These are phyloP conservation scores for Pleurotus cornucopiae DNA, from an alignment of 768 basidiomycete species.

Conservation along the genomic window DNA sequence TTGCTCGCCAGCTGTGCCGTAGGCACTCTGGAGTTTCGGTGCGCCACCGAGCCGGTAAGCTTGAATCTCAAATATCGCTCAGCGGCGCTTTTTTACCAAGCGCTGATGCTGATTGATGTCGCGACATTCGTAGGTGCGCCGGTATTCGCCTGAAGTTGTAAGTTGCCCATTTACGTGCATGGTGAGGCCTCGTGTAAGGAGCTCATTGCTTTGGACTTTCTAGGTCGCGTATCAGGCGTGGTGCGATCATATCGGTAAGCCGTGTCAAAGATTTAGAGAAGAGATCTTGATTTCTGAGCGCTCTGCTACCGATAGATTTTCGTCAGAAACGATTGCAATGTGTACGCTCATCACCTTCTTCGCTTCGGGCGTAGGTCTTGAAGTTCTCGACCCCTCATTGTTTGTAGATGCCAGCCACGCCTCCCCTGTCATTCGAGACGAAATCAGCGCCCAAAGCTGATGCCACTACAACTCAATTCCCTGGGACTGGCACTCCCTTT, in stretches of 20 bases:
- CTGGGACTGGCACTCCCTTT: conserved; percentile 37
- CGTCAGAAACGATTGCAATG: conserved; percentile 54
- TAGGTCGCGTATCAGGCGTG: conserved; percentile 70
- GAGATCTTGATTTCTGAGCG: neutral
- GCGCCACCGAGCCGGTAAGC: conserved; percentile 71
- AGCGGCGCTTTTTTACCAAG: neutral
- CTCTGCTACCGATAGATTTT: conserved; percentile 41
- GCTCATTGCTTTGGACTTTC: neutral
- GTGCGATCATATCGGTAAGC: conserved; percentile 65
- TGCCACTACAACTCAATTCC: conserved; percentile 12
- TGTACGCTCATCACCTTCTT: conserved; percentile 30
- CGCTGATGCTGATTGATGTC: neutral
- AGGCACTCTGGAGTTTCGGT: conserved; percentile 80
- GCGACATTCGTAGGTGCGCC: conserved; percentile 38
- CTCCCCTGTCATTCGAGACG: conserved; percentile 30
- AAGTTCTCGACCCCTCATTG: neutral
- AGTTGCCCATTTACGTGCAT: neutral
- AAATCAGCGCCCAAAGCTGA: conserved; percentile 11
- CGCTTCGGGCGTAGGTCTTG: neutral
- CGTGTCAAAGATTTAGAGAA: neutral
- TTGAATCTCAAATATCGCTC: conserved; percentile 19
- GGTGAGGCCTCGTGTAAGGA: neutral
- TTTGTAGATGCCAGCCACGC: conserved; percentile 59
- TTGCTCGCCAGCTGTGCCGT: conserved; percentile 69
- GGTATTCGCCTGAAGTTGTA: conserved; percentile 54